phyloP scores from a whole-genome alignment of 495 filamentous ascomycete genomes.

The Aspergillus bertholletiae region DNA sequence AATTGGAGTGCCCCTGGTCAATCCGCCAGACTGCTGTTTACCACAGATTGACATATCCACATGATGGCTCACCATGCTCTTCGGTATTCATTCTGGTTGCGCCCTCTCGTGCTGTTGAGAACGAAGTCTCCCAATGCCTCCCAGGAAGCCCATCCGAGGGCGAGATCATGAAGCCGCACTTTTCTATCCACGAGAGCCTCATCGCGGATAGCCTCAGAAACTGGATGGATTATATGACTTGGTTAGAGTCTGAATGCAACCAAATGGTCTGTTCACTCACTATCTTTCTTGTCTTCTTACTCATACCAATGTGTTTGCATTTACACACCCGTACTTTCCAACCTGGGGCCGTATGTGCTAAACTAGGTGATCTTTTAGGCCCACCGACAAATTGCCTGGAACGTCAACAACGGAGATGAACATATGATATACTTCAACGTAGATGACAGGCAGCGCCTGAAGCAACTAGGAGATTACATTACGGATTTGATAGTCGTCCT shows the following conservation, averaged over 20 bases:
- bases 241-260: constrained; percentile 6
- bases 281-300: background rate
- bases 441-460: constrained; percentile 4
- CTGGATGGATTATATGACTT: constrained; percentile 12
- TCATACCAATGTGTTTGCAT: background rate
- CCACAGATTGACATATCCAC: constrained; percentile 3
- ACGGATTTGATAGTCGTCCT: constrained; percentile 6
- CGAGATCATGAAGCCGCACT: background rate
- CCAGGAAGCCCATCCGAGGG: background rate
- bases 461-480: constrained; percentile 7
- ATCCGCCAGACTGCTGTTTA: constrained; percentile 12
- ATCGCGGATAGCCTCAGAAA: constrained; percentile 3
- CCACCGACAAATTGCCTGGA: background rate
- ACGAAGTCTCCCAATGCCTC: background rate
- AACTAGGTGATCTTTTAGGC: constrained; percentile 1
- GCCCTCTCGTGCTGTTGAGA: background rate
- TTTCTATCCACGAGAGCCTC: constrained; percentile 3
- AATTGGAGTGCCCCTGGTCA: constrained; percentile 5
- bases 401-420: background rate
- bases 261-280: background rate
- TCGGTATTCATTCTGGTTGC: constrained; percentile 4
- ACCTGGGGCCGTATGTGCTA: too few relatives aligned
- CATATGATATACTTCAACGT: background rate
- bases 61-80: background rate
- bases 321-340: too few relatives aligned